Evolutionary conservation across 2,329 filamentous ascomycete species (phyloP), one percentile per base, ranked within the genome.

Genomic region (Cryphonectria parasitica): DNA sequence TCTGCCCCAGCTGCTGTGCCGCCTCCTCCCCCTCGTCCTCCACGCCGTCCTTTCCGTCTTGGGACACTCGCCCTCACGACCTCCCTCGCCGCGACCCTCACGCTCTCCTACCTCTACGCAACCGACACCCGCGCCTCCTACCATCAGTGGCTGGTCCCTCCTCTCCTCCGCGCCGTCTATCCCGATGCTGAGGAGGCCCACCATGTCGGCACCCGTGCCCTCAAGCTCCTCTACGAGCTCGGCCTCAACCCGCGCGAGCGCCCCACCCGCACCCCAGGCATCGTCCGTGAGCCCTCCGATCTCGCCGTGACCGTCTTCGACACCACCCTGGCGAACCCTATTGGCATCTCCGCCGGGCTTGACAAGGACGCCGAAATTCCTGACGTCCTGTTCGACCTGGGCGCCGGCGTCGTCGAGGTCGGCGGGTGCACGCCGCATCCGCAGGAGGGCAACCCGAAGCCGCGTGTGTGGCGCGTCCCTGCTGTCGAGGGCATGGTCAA

Each of bases 131-230:
- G 92, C 72, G 89, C 91, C 58, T 91, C 89, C 70, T 77, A 90
- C 71, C 91, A 95, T 80, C 87, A 86, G 76, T 93, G 88, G 80
- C 80, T 91, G 41, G 84, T 91, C 19, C 90, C 92, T 2, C 92
- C 87, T 0, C 77, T 90, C 25, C 78, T 96, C 5, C 90, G 93
- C 65, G 81, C 85, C 67, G 70, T 92, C 70, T 91, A 89, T 79
- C 86, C 91, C 5, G 92, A 96, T 76, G 92, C 92, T 70, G 96
- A 99, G 80, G 94, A 97, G 54, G 96, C 95, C n/a, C 96, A 99
- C 79, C 91, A 97, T 77, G 85, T 87, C 31, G 92, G 93, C 66
- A 94, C 93, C 2, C 82, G 86, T 52, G 85, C 89, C 8, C 83
- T 99, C 77, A 92, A 92, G 81, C 82, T 83, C 1, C 86, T 97